A percentile compares a stretch with the other conserved stretches of the same genome.
Evolutionary conservation across 2,329 filamentous ascomycete genomes (phyloP).

Genomic region (Colletotrichum truncatum): DNA sequence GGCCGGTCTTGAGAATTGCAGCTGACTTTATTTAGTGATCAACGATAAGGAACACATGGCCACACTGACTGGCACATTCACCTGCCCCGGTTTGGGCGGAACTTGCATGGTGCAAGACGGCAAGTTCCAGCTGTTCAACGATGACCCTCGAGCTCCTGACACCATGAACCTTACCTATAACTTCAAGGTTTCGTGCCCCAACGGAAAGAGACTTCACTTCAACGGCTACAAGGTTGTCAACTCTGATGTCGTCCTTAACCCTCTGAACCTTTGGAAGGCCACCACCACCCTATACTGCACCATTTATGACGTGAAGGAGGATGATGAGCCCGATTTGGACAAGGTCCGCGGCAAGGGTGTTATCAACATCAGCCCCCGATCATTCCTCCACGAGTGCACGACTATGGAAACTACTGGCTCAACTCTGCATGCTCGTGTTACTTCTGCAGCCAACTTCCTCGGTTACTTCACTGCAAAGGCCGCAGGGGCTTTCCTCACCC

Average conservation of each 20-base stretch:
- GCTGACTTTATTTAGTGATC: slow-evolving; percentile 47
- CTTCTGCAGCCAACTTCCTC: slow-evolving; percentile 60
- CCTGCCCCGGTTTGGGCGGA: slow-evolving; percentile 61
- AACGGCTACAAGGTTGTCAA: slow-evolving; percentile 71
- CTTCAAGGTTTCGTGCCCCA: slow-evolving; percentile 65
- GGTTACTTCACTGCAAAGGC: slow-evolving; percentile 65
- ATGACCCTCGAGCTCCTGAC: slow-evolving; percentile 62
- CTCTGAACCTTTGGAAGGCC: slow-evolving; percentile 66
- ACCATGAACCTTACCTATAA: slow-evolving; percentile 70
- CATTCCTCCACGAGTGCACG: slow-evolving; percentile 64
- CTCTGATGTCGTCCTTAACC: slow-evolving; percentile 65
- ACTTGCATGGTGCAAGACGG: slow-evolving; percentile 70
- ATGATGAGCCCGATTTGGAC: slow-evolving; percentile 42
- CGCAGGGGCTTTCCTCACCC: slow-evolving; percentile 61
- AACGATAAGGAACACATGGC: slow-evolving; percentile 58
- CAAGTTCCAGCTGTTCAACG: slow-evolving; percentile 65
- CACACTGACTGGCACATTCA: slow-evolving; percentile 67
- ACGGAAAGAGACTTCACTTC: slow-evolving; percentile 63
- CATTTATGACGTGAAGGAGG: slow-evolving; percentile 51
- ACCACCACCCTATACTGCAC: slow-evolving; percentile 71
- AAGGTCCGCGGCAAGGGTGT: slow-evolving; percentile 65
- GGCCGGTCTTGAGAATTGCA: background rate
- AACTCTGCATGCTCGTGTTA: slow-evolving; percentile 51
- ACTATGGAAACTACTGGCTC: slow-evolving; percentile 62
- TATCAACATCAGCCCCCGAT: slow-evolving; percentile 60